Evolutionary conservation across 2,329 filamentous ascomycete species (phyloP).

Genomic region (Nemania sp.): DNA sequence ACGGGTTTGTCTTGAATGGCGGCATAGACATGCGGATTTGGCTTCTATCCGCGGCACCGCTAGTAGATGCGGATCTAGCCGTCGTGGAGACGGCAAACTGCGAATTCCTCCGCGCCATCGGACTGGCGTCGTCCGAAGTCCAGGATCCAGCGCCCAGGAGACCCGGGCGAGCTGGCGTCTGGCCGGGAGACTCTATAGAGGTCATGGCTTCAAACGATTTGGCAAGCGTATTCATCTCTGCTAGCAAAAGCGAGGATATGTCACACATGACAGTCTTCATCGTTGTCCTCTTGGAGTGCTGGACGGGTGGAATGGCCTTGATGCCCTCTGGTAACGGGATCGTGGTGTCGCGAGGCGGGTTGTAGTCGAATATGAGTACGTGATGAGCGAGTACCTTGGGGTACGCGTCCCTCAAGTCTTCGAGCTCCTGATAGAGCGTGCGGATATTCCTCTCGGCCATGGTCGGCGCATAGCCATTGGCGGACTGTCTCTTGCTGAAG

Average conservation of each 20-base stretch:
- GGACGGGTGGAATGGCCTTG: conserved; percentile 68
- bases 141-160: conserved; percentile 47
- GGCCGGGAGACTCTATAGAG: conserved; percentile 75
- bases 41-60: conserved; percentile 59
- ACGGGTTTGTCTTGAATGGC: conserved; percentile 51
- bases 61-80: conserved; percentile 58
- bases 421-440: conserved; percentile 67
- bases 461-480: conserved; percentile 53
- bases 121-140: conserved; percentile 47
- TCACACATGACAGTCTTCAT: conserved; percentile 82
- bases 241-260: conserved; percentile 72
- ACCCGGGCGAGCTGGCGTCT: conserved; percentile 46
- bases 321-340: conserved; percentile 68
- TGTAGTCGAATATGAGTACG: conserved; percentile 78
- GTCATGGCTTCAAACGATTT: conserved; percentile 73
- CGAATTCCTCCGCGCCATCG: conserved; percentile 55
- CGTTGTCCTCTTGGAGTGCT: conserved; percentile 73
- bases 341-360: conserved; percentile 49
- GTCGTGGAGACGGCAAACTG: conserved; percentile 53
- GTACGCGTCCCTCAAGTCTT: conserved; percentile 71
- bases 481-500: conserved; percentile 59
- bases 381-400: conserved; percentile 77
- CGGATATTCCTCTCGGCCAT: conserved; percentile 61
- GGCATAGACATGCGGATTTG: conserved; percentile 82
- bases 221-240: conserved; percentile 74